Base-by-base conservation (phyloP, 768 basidiomycete species). In the Nevesoporus exiguus region DNA sequence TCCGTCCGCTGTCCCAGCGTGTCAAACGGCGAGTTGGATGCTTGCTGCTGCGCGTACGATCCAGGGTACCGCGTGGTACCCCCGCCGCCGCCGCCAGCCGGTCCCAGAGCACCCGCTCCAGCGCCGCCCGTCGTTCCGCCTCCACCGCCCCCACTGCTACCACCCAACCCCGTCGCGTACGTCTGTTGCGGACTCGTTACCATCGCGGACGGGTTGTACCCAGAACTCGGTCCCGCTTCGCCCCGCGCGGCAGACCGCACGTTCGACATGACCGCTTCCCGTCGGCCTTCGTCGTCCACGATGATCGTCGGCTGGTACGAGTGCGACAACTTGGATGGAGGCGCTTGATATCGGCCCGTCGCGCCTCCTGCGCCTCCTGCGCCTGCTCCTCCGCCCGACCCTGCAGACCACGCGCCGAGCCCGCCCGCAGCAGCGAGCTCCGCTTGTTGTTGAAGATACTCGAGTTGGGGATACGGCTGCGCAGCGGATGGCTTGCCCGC, bases 391-490 rank as follows among this genome's bases (percentile, higher is more conserved):
- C 21, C 37, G 1, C 53, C 54, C 2, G 21, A 60, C 1, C 65
- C 40, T 22, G 82, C 14, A 27, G 65, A 52, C 88, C 88, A 89
- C 56, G 68, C 79, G 15, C 79, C 67, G 53, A 85, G 59, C 4
- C 87, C 86, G 14, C 83, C 79, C 0, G 82, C 73, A 21, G 84
- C 80, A 2, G 82, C 89, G 61, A 91, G 76, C 71, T 92, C 91
- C 1, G 93, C 95, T 67, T 98, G 95, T 68, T 97, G 93, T 60
- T 96, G 92, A 46, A 98, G 72, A 66, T 82, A 91, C 67, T 96
- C 94, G 31, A 98, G 77, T 64, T 94, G 93, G 7, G 90, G 93
- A 63, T 95, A 93, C 24, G 87, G 85, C 64, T 87, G 84, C 15
- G 84, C 81, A n/a, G 83, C 82, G 13, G 76, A 72, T 1, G 82